phyloP scores from a whole-genome alignment of 495 filamentous ascomycete species.

The Astrothelium macrocarpum region DNA sequence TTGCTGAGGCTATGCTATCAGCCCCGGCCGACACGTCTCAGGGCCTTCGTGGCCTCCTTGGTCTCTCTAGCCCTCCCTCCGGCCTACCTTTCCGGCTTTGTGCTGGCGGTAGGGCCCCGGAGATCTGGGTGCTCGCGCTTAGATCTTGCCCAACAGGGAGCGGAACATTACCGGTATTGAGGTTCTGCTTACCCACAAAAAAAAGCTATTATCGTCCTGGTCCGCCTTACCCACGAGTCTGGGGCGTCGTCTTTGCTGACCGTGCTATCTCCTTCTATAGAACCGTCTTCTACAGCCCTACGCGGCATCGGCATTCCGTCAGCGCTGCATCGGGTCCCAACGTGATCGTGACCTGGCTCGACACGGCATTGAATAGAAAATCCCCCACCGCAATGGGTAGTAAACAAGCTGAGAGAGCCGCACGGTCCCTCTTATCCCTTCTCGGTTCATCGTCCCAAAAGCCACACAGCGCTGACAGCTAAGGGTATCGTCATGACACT shows the following conservation, averaged over 20 bases:
- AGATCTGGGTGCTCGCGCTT: constrained; percentile 2
- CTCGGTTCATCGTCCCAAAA: neutral
- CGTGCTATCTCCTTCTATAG: neutral
- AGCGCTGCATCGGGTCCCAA: neutral
- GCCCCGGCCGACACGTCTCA: neutral
- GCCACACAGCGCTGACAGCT: constrained; percentile 6
- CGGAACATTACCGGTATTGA: neutral
- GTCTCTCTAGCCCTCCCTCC: neutral
- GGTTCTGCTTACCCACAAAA: neutral
- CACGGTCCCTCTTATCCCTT: neutral
- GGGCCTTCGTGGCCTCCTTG: neutral
- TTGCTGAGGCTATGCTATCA: neutral
- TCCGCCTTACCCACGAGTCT: neutral
- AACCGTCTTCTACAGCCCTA: constrained; percentile 3
- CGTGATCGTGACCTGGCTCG: neutral
- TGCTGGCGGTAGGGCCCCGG: neutral
- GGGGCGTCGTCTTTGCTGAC: neutral
- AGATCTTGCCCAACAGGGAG: neutral
- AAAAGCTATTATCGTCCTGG: neutral
- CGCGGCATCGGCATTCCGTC: neutral
- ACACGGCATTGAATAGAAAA: neutral
- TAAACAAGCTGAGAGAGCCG: neutral
- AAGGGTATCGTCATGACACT: neutral
- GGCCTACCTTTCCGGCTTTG: neutral
- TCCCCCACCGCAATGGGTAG: neutral